Evolutionary conservation across 805 yeast genomes (phyloP), one percentile per base, ranked within the genome.

Genomic region (Candida maesae): DNA sequence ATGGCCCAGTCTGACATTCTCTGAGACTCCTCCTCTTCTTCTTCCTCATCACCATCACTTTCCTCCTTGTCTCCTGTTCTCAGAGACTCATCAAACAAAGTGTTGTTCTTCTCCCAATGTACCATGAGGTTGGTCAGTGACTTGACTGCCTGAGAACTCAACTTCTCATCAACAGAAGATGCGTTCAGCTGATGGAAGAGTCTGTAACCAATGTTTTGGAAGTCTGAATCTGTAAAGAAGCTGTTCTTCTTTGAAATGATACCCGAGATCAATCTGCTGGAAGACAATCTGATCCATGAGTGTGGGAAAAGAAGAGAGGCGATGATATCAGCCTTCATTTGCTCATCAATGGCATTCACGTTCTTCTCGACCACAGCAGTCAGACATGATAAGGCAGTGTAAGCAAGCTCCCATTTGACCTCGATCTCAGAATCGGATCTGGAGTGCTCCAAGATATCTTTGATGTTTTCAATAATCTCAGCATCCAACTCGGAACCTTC

Each of bases 121-220:
- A 73, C 71, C 6, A 81, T 67, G 23, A 87, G 68, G 27, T 68
- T 59, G 2, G 82, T 79, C 46, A 90, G 60, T 45, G 82, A 81
- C 59, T 82, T 85, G 17, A 84, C 78, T 21, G 76, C 70, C 56
- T 81, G 84, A 14, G 70, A 59, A 0, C 85, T 84, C 41, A 88
- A 66, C 1, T 71, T 75, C 38, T 79, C 81, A 4, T 84, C 64
- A 20, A 89, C 69, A 6, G 73, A 62, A 2, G 96, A 93, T 2
- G 96, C 96, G 19, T 84, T 78, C 35, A 91, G 64, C 66, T 87
- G 96, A 53, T 90, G 84, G 44, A 88, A 68, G 27, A 76, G 64
- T 52, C 88, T 74, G 50, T 75, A 74, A 0, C 83, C 84, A 38
- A 84, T 75, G 0, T 76, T 75, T 56, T 85, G 91, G n/a, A 84